Evolutionary conservation across 169 alveolate species (phyloP).

Genomic region (Plasmodium reichenowi): DNA sequence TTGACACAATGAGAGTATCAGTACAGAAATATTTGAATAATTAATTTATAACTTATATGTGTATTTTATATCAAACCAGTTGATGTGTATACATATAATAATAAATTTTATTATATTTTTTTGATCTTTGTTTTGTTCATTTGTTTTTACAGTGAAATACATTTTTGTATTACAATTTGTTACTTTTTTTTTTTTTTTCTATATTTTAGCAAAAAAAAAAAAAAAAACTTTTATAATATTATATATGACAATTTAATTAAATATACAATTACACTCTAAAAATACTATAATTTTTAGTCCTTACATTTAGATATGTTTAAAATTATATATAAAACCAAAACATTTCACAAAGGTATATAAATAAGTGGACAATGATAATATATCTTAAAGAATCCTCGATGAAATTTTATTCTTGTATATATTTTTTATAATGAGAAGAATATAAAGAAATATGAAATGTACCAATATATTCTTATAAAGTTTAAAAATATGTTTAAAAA

Average conservation of each 20-base stretch:
- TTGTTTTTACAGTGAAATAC: not conserved
- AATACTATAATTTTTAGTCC: too few relatives aligned
- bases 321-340: too few relatives aligned
- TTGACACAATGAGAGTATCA: conserved; percentile 76
- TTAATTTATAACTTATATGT: not conserved
- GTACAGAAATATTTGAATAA: conserved; percentile 65
- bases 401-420: too few relatives aligned
- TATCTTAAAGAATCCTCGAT: too few relatives aligned
- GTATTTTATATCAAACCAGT: not conserved
- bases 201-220: not conserved
- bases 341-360: too few relatives aligned
- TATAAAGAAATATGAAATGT: too few relatives aligned
- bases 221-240: too few relatives aligned
- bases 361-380: too few relatives aligned
- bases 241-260: too few relatives aligned
- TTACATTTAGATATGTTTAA: too few relatives aligned
- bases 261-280: too few relatives aligned
- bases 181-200: not conserved
- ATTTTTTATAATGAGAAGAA: too few relatives aligned
- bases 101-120: not conserved
- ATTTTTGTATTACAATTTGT: not conserved
- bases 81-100: not conserved
- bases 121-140: not conserved
- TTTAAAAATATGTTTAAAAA: not conserved
- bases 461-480: not conserved